Conservation (phyloP, 352 stramenopile species). For the Phytophthora idaei region DNA sequence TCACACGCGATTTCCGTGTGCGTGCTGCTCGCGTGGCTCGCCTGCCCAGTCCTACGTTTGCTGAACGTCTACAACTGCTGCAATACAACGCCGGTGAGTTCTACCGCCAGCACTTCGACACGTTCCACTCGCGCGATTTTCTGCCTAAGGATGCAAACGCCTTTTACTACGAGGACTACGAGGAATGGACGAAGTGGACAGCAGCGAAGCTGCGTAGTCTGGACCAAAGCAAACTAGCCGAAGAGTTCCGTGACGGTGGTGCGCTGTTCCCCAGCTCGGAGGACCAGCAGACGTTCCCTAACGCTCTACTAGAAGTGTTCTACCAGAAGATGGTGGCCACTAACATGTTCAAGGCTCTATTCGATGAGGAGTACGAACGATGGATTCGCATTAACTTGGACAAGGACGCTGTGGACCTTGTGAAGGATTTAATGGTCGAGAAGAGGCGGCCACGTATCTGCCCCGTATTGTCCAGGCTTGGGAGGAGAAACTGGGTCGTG, state of each 20-base stretch:
- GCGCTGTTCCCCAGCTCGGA: slow-evolving; percentile 58
- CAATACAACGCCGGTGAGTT: slow-evolving; percentile 79
- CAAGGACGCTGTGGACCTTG: slow-evolving; percentile 54
- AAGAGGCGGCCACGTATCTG: slow-evolving; percentile 60
- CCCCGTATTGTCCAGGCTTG: slow-evolving; percentile 57
- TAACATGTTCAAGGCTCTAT: slow-evolving; percentile 66
- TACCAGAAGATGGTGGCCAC: slow-evolving; percentile 42
- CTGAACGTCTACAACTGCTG: slow-evolving; percentile 73
- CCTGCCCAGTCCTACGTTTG: slow-evolving; percentile 68
- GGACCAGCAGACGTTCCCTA: slow-evolving; percentile 60
- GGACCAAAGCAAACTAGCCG: slow-evolving; percentile 44
- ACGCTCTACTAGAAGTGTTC: slow-evolving; percentile 68
- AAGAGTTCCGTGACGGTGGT: slow-evolving; percentile 60
- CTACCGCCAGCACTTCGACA: slow-evolving; percentile 82
- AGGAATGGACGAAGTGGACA: slow-evolving; percentile 62
- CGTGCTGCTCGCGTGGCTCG: slow-evolving; percentile 63
- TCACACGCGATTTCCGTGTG: slow-evolving; percentile 74
- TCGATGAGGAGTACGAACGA: slow-evolving; percentile 57
- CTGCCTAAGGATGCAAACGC: slow-evolving; percentile 52
- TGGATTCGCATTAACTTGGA: slow-evolving; percentile 72
- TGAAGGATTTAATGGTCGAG: slow-evolving; percentile 37
- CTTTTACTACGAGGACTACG: slow-evolving; percentile 62
- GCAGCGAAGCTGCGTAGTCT: slow-evolving; percentile 46
- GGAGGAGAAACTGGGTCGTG: slow-evolving; percentile 59
- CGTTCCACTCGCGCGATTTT: slow-evolving; percentile 76